Conservation (phyloP, 257 asterid species). For the Solanum gandarillasii region DNA sequence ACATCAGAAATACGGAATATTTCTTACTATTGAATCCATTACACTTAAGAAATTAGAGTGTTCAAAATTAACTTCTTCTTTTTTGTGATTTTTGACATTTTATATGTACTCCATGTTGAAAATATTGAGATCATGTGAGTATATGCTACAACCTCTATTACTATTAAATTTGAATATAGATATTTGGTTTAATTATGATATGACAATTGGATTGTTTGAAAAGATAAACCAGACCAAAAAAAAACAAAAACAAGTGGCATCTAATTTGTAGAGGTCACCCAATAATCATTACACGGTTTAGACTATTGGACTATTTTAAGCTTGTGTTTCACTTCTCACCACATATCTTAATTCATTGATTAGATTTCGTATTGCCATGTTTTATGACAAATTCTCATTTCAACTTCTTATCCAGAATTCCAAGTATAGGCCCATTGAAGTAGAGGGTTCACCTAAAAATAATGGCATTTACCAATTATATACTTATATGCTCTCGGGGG, state of each 20-base stretch:
- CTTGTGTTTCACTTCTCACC: neutral
- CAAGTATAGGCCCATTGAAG: neutral
- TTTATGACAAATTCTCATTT: neutral
- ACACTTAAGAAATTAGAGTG: neutral
- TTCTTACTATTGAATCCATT: neutral
- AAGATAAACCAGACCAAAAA: neutral
- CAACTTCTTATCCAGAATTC: neutral
- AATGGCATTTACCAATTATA: neutral
- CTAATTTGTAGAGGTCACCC: neutral
- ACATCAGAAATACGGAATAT: neutral
- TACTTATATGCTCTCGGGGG: neutral
- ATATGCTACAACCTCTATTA: neutral
- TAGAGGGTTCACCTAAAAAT: neutral
- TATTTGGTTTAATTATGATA: neutral
- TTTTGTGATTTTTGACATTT: neutral
- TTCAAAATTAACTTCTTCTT: neutral
- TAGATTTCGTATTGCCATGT: neutral
- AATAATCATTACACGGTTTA: neutral
- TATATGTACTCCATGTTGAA: neutral
- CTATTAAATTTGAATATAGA: neutral
- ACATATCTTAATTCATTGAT: neutral
- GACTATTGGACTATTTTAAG: neutral
- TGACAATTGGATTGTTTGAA: neutral
- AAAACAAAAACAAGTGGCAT: neutral
- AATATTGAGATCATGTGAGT: neutral